These are phyloP conservation scores for Coccomyxa sp. DNA, from an alignment of 139 green algal species.

Conservation along the genomic window DNA sequence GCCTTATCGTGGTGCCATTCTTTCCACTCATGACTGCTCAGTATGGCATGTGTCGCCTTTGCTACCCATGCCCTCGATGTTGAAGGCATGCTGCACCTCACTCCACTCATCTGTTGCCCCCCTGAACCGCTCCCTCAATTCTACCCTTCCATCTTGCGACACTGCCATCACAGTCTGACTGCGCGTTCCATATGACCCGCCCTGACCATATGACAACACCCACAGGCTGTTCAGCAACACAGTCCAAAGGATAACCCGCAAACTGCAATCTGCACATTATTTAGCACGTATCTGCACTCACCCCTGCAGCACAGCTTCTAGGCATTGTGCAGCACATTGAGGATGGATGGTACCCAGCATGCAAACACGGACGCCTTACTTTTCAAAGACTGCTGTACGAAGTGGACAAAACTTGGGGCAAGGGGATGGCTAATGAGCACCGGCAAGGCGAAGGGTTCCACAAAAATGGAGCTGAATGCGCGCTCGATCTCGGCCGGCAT, in stretches of 20 bases:
- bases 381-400: neutral
- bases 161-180: constrained; percentile 52
- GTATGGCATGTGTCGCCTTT: too few species aligned
- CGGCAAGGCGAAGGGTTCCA: neutral
- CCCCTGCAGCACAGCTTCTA: neutral
- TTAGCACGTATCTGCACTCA: neutral
- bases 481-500: constrained; percentile 26
- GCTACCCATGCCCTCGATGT: neutral
- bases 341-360: neutral
- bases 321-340: neutral
- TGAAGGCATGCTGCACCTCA: constrained; percentile 5
- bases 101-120: neutral
- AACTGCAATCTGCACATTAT: neutral
- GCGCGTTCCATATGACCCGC: constrained; percentile 48
- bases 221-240: neutral
- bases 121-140: constrained; percentile 37
- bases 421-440: constrained; percentile 3
- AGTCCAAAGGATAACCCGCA: neutral
- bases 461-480: constrained; percentile 33
- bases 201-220: neutral
- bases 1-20: too few species aligned
- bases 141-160: constrained; percentile 32
- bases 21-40: too few species aligned
- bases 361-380: too few species aligned
- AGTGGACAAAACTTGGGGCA: neutral